These are phyloP conservation scores for Sphagnum fallax DNA, from an alignment of 228 moss, liverwort and hornwort species.

Conservation along the genomic window DNA sequence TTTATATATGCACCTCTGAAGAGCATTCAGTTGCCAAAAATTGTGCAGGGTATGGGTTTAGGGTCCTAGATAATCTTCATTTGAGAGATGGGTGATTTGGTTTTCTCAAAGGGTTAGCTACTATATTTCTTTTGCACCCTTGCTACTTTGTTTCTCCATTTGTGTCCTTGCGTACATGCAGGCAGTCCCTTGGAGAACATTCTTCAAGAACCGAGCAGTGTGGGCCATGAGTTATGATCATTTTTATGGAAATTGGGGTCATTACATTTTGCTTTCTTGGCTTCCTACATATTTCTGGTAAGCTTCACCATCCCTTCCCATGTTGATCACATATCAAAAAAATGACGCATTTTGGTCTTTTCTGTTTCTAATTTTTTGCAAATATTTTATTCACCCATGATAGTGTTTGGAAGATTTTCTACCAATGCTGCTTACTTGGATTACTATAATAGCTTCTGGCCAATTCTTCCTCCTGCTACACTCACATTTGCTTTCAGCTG, in stretches of 20 bases:
- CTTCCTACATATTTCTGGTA: conserved; percentile 86
- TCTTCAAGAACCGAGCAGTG: conserved; percentile 70
- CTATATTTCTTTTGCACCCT: background rate
- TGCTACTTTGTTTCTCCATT: background rate
- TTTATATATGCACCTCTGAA: no score
- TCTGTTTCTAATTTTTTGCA: background rate
- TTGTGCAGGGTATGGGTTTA: no score
- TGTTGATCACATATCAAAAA: background rate
- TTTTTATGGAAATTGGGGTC: conserved; percentile 98
- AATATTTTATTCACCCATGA: background rate
- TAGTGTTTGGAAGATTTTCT: no score
- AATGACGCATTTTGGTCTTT: background rate
- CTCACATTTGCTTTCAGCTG: no score
- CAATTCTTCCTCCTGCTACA: no score
- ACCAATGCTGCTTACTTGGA: no score
- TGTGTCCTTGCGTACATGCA: conserved; percentile 11
- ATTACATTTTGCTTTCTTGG: conserved; percentile 91
- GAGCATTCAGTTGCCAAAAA: no score
- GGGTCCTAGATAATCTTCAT: no score
- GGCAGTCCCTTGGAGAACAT: conserved; percentile 76
- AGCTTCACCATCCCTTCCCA: background rate
- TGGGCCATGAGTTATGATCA: conserved; percentile 99
- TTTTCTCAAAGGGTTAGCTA: background rate
- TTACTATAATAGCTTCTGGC: no score
- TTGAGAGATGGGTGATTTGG: no score